Percentiles rank a stretch among this genome's conserved stretches.
phyloP scores from a whole-genome alignment of 495 filamentous ascomycete species.

The Hypoxylon intermedium region DNA sequence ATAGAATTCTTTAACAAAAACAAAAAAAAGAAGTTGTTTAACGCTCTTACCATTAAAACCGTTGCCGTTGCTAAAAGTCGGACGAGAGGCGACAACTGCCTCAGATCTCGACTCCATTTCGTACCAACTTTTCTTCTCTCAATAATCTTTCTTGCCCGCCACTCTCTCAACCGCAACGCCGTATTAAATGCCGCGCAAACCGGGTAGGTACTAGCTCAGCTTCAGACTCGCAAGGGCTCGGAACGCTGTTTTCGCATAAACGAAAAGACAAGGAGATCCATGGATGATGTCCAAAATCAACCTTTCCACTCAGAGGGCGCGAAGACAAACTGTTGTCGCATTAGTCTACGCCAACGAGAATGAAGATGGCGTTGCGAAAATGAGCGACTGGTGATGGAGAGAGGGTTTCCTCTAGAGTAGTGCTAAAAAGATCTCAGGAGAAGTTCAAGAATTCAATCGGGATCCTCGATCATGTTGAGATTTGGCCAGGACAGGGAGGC shows the following conservation, averaged over 20 bases:
- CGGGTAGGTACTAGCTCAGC: slow-evolving; percentile 15
- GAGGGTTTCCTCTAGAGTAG: slow-evolving; percentile 26
- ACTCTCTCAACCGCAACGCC: background rate
- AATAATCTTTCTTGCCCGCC: slow-evolving; percentile 5
- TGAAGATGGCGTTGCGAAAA: slow-evolving; percentile 14
- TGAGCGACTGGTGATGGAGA: slow-evolving; percentile 28
- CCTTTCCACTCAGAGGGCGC: slow-evolving; percentile 2
- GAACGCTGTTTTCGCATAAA: slow-evolving; percentile 28
- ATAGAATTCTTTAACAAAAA: no score
- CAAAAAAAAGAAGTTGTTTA: slow-evolving; percentile 21
- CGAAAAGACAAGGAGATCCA: slow-evolving; percentile 22
- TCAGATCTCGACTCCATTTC: slow-evolving; percentile 27
- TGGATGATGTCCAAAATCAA: slow-evolving; percentile 17
- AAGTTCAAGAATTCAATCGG: slow-evolving; percentile 28
- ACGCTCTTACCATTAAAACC: slow-evolving; percentile 1
- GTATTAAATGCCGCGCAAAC: slow-evolving; percentile 13
- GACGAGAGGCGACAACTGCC: slow-evolving; percentile 22
- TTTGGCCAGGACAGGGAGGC: slow-evolving; percentile 29
- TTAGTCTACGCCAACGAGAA: slow-evolving; percentile 10
- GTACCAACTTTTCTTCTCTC: slow-evolving; percentile 13
- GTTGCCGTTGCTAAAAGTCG: slow-evolving; percentile 5
- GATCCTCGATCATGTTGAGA: slow-evolving; percentile 38
- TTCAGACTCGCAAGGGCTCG: slow-evolving; percentile 30
- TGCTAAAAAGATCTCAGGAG: slow-evolving; percentile 33
- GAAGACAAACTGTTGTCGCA: slow-evolving; percentile 12